Conservation (phyloP, 2,329 filamentous ascomycete genomes). For the Hawksworthiomyces lignivorus region DNA sequence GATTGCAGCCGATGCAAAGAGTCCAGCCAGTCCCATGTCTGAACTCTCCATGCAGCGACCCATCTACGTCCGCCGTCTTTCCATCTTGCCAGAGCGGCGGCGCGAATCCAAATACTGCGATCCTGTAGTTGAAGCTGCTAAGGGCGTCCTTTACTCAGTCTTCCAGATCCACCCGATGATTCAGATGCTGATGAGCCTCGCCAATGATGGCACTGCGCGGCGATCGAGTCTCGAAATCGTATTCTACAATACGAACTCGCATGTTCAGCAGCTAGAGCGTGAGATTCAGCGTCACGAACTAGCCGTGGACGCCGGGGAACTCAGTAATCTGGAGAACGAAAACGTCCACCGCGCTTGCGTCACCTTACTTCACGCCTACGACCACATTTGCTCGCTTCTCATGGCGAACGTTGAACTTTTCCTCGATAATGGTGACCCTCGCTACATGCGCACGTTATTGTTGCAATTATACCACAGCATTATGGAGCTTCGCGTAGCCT, state of each 20-base stretch:
- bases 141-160: constrained; percentile 58
- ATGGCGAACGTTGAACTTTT: constrained; percentile 56
- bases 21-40: constrained; percentile 49
- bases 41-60: constrained; percentile 51
- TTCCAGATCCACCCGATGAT: constrained; percentile 63
- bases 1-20: constrained; percentile 27
- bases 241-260: constrained; percentile 59
- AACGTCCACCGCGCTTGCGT: constrained; percentile 56
- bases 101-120: constrained; percentile 55
- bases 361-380: constrained; percentile 57
- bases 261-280: constrained; percentile 57
- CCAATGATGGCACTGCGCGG: constrained; percentile 52
- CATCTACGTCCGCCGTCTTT: constrained; percentile 56
- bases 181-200: constrained; percentile 55
- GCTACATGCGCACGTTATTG: constrained; percentile 58
- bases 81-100: constrained; percentile 54
- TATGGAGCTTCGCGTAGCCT: constrained; percentile 55
- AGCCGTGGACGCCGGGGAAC: constrained; percentile 35
- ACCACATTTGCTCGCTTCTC: constrained; percentile 55
- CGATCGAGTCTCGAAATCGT: constrained; percentile 59
- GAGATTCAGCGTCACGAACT: constrained; percentile 56
- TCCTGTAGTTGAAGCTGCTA: constrained; percentile 56
- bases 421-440: constrained; percentile 56
- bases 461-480: constrained; percentile 60
- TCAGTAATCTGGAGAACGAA: constrained; percentile 47